Evolutionary conservation across 495 filamentous ascomycete genomes (phyloP), one percentile per base, ranked within the genome.

Genomic region (Xylaria bambusicola): DNA sequence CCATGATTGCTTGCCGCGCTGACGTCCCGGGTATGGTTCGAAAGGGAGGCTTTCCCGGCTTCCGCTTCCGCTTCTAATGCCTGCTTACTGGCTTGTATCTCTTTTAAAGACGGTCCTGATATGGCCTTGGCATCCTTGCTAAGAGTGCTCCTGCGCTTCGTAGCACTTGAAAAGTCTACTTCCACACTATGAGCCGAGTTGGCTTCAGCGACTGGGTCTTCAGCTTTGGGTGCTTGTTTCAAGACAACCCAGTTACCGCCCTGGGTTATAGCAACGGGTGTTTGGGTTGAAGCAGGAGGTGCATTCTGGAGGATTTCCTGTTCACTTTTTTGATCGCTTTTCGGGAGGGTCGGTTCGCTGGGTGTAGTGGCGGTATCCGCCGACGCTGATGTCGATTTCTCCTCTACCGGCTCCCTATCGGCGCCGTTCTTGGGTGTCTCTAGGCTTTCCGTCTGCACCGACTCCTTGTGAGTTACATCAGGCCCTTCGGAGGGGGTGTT

Each of bases 1-100:
- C 73, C 77, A 26, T 62, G 63, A 47, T 58, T 60, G 58, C 56
- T 69, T 13, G 66, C 62, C 48, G 52, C 46, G 65, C 67, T 72
- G 15, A 24, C 56, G n/a, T 75, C 61, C 50, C 72, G 69, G 41
- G 35, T 69, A 21, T 73, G 68, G 13, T 53, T 70, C n/a, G 47
- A 17, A 26, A 26, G 52, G 7, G 56, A 41, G 3, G 42, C 46
- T 46, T 42, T 59, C 15, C 36, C 36, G 5, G 29, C 29, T 38
- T 69, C 59, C 35, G 31, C 50, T 38, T 66, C 63, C 2, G 64
- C 59, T 10, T n/a, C n/a, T n/a, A n/a, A n/a, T n/a, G 56, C 61
- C 15, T 67, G 66, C 24, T 63, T 71, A 33, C 46, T 61, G 38
- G 61, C 60, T 40, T 68, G 61, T 38, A 68, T 52, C 56, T 71